Base-by-base conservation (phyloP, 257 asterid genomes). In the Solanum peruvianum region DNA sequence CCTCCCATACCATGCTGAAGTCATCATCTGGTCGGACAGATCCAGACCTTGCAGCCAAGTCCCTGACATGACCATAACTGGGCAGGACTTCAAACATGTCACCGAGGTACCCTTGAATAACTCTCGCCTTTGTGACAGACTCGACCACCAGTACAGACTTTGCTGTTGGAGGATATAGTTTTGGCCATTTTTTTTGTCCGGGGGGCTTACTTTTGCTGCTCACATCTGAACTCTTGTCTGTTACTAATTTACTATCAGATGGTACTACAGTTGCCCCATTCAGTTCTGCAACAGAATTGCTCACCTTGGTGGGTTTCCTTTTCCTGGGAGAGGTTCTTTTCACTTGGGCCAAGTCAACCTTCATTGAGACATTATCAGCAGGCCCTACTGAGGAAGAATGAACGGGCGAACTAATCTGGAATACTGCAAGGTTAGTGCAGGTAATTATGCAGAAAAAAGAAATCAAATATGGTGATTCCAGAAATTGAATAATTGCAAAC, bases 1-100 rank as follows among this genome's bases (percentile, higher is more conserved):
- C 98, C 90, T 97, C 99, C 98, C 99, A 97, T 84, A 97, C 95
- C 98, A 97, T 97, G 90, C 98, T 94, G 91, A 94, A 97, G 88
- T 95, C 96, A 91, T 97, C 98, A 90, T 94, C 95, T 58, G 99
- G 99, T 78, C 98, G 91, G 86, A 96, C 99, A 8, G 99, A 95
- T 90, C 98, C 99, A n/a, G 98, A 95, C 88, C 98, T 92, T 31
- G 96, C 98, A 88, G 99, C 99, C 93, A 96, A 91, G 93, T 95
- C 98, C 92, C 99, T 94, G 52, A 96, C 97, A 92, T 95, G 99
- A 33, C 99, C 98, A 89, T 95, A 92, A 92, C 99, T 96, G 3
- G 99, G 98, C 47, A 95, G 86, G 78, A 97, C 99, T 93, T 97
- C 98, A 88, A 93, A 97, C 98, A 94, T 94, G 88, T 92, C 93